A percentile compares a stretch with the other conserved stretches of the same genome.
phyloP scores from a whole-genome alignment of 2,329 filamentous ascomycete genomes.

The Colletotrichum paranaense region DNA sequence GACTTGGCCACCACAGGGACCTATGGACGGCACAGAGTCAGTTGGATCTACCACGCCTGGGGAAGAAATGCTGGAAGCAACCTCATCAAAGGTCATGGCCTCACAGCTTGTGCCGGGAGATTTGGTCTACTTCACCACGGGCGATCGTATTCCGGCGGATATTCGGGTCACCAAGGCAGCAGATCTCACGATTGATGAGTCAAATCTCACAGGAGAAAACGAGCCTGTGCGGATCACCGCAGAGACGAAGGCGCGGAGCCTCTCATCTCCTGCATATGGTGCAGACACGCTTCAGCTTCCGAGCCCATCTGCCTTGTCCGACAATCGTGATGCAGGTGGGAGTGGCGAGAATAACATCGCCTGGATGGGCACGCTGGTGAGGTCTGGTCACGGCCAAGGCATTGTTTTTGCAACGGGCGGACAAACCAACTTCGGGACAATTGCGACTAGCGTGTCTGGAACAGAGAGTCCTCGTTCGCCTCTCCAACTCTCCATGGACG shows the following conservation, averaged over 20 bases:
- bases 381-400: slow-evolving; percentile 93
- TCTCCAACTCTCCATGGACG: slow-evolving; percentile 95
- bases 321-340: slow-evolving; percentile 73
- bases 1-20: slow-evolving; percentile 61
- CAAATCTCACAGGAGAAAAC: slow-evolving; percentile 96
- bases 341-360: slow-evolving; percentile 90
- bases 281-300: slow-evolving; percentile 44
- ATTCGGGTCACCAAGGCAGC: slow-evolving; percentile 92
- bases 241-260: slow-evolving; percentile 60
- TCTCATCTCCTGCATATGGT: slow-evolving; percentile 45
- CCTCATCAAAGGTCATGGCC: slow-evolving; percentile 88
- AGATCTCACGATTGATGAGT: slow-evolving; percentile 94
- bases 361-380: slow-evolving; percentile 97
- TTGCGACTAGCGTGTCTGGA: slow-evolving; percentile 91
- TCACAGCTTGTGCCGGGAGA: slow-evolving; percentile 91
- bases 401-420: slow-evolving; percentile 97
- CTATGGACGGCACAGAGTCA: slow-evolving; percentile 51
- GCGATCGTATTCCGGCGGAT: slow-evolving; percentile 95
- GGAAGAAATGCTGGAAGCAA: slow-evolving; percentile 74
- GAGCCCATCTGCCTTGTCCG: slow-evolving; percentile 58
- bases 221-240: slow-evolving; percentile 86
- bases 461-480: slow-evolving; percentile 97
- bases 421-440: slow-evolving; percentile 94
- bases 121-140: slow-evolving; percentile 92
- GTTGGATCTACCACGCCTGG: slow-evolving; percentile 65